Evolutionary conservation across 768 basidiomycete genomes (phyloP), one percentile per base, ranked within the genome.

Genomic region (Coprinellus aureogranulatus): DNA sequence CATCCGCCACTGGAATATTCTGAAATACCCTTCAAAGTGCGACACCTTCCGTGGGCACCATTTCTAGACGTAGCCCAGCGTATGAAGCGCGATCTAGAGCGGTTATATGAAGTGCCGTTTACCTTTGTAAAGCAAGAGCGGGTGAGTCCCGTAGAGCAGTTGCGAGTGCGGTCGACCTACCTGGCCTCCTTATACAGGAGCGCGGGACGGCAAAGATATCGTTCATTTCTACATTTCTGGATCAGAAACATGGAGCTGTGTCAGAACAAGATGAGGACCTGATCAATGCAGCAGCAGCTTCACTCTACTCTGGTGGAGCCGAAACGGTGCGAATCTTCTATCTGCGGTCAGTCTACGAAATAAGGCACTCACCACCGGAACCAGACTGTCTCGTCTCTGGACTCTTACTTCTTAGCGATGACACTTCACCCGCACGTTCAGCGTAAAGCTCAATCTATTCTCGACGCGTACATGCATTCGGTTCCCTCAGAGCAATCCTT

Each of bases 31-130:
- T 34, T 55, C n/a, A n/a, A n/a, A 72, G 68, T 74, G 11, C 67
- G 65, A 42, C 60, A 71, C 47, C 46, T 74, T 20, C 71, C 74
- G 11, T 73, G 72, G 70, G 51, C 72, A 16, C 74, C 74, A 8
- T 74, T 73, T 61, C 63, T 68, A 39, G 46, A 52, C 8, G 54
- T 54, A 14, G 71, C 69, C 4, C 58, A 52, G 25, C 45, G 44
- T 16, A 70, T 72, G 70, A 50, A 62, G 9, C 48, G 51, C 18
- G 68, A 69, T 20, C 60, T 68, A 3, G 68, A 68, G 42, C 54
- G 54, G n/a, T 61, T 73, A 2, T 71, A 68, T 49, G 55, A 70
- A 30, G 59, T 68, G 2, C 72, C 73, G 5, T 72, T 63, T 54
- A 55, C 63, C 14, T 72, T 59, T 54, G 70, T 72, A 46, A 68